Evolutionary conservation across 73 alveolate genomes (phyloP).

Genomic region (Strombidium stylifer): DNA sequence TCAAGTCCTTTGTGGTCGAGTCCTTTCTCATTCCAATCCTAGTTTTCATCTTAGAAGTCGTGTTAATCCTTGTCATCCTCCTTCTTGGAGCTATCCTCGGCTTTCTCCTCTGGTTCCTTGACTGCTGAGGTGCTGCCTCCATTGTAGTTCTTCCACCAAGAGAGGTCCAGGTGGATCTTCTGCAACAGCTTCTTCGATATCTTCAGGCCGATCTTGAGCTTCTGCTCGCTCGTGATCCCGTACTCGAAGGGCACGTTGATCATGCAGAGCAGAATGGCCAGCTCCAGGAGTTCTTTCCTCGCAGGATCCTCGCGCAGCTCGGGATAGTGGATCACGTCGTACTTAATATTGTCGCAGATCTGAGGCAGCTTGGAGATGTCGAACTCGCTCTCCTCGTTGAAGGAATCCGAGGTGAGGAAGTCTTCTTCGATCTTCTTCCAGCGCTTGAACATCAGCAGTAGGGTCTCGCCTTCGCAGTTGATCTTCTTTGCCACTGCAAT

Average conservation of each 20-base stretch:
- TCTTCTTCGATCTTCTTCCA: slow-evolving; percentile 87
- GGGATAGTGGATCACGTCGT: slow-evolving; percentile 86
- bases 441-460: slow-evolving; percentile 80
- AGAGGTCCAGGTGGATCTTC: slow-evolving; percentile 84
- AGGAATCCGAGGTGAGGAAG: too few relatives aligned
- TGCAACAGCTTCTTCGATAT: slow-evolving; percentile 68
- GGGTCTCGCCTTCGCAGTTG: slow-evolving; percentile 60
- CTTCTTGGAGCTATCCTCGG: too few relatives aligned
- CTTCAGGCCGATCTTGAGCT: slow-evolving; percentile 67
- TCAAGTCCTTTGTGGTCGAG: slow-evolving; percentile 71
- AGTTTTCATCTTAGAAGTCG: slow-evolving; percentile 63
- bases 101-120: too few relatives aligned
- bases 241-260: slow-evolving; percentile 91
- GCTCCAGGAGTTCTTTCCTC: slow-evolving; percentile 59
- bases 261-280: slow-evolving; percentile 62
- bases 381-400: slow-evolving; percentile 58
- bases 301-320: slow-evolving; percentile 62
- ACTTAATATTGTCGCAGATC: slow-evolving; percentile 88
- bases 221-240: slow-evolving; percentile 83
- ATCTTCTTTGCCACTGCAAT: slow-evolving; percentile 16
- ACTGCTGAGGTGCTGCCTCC: too few relatives aligned
- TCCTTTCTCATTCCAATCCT: slow-evolving; percentile 77
- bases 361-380: slow-evolving; percentile 94
- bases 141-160: slow-evolving; percentile 78
- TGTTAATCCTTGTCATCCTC: slow-evolving; percentile 37